These are phyloP conservation scores for Phaeolepiota aurea DNA, from an alignment of 768 basidiomycete genomes.

Conservation along the genomic window DNA sequence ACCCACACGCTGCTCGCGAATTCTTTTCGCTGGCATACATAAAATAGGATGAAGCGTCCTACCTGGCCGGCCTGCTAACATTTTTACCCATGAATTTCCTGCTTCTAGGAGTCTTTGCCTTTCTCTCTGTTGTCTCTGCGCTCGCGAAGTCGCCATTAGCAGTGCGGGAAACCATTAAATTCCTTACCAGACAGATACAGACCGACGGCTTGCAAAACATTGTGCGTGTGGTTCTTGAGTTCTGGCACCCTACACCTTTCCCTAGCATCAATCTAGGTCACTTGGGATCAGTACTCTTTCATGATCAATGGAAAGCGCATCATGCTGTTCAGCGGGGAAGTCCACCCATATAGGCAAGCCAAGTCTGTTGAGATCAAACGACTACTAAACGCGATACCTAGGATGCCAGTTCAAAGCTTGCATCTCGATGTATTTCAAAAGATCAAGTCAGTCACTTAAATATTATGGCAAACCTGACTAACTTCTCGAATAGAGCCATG, in stretches of 20 bases:
- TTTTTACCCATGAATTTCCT: slow-evolving; percentile 13
- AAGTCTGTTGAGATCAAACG: slow-evolving; percentile 7
- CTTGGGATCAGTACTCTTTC: slow-evolving; percentile 36
- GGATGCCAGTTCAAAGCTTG: slow-evolving; percentile 31
- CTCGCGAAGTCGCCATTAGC: slow-evolving; percentile 12
- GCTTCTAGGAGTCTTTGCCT: slow-evolving; percentile 11
- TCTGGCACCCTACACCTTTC: not conserved
- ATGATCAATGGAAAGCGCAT: slow-evolving; percentile 32
- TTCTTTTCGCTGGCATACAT: not conserved
- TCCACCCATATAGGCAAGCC: slow-evolving; percentile 31
- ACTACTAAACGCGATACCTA: slow-evolving; percentile 5
- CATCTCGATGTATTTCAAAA: slow-evolving; percentile 37
- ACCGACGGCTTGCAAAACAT: slow-evolving; percentile 23
- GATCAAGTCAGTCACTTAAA: slow-evolving; percentile 23
- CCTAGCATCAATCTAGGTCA: slow-evolving; percentile 18
- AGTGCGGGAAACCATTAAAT: not conserved
- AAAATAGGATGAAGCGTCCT: not conserved
- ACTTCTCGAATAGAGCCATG: slow-evolving; percentile 19
- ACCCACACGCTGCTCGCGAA: too few species aligned
- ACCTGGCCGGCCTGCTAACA: not conserved
- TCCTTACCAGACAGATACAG: slow-evolving; percentile 13
- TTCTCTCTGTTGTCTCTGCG: slow-evolving; percentile 14
- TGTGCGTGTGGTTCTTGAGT: slow-evolving; percentile 10
- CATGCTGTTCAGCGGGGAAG: slow-evolving; percentile 33
- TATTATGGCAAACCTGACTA: not conserved